Evolutionary conservation across 1,284 basidiomycete genomes (phyloP), one percentile per base, ranked within the genome.

Genomic region (Moesziomyces sp.): DNA sequence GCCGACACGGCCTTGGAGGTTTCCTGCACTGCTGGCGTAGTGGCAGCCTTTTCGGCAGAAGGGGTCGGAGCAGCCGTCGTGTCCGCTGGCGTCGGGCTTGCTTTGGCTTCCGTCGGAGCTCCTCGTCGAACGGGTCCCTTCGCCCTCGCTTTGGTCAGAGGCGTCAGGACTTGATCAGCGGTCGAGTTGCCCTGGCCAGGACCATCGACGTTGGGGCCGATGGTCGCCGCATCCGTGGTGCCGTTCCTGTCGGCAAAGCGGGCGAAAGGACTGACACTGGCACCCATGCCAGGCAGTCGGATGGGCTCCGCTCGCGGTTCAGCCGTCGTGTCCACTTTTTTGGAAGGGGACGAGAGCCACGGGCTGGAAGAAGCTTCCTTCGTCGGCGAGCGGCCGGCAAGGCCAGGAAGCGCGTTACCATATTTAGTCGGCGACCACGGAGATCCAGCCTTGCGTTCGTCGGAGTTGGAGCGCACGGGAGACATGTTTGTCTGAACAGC

Each of bases 211-310:
- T 46, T 45, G 11, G 52, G 51, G 35, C 50, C 23, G 38, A 50
- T 51, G 46, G 58, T 62, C 1, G 52, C 47, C 8, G 62, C 66
- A 18, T 68, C 66, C 5, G 55, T 58, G 18, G 50, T 47, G 8
- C 44, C 48, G 45, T 50, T 58, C 23, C 46, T 54, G 43, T 68
- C 65, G 16, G 57, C 44, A 35, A 54, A 57, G n/a, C 60, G 66
- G 19, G 64, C 55, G 35, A 73, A 73, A 2, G 74, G 74, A 42
- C 62, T 70, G 19, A 46, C 43, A 10, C 58, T 65, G 19, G 48
- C 66, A 16, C 74, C 74, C 63, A 76, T 66, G 8, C 74, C 74
- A 45, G 74, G 74, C 19, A 76, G 51, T 45, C 74, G 70, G 35
- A 74, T 48, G 14, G 74, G 74, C 43, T 69, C 62, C 5, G 60